phyloP scores from a whole-genome alignment of 257 asterid genomes.

The Mitragyna speciosa region DNA sequence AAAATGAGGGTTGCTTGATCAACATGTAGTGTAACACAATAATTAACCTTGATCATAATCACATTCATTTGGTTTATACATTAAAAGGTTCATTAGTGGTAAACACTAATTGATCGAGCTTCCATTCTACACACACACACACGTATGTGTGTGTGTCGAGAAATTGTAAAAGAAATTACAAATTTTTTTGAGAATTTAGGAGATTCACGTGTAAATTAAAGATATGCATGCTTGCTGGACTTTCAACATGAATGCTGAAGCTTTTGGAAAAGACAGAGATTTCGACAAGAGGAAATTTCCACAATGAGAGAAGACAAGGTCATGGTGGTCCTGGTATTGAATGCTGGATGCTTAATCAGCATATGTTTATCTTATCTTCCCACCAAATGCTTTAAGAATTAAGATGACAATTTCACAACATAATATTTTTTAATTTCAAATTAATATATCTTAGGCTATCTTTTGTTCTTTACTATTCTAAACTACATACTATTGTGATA shows the following conservation, averaged over 20 bases:
- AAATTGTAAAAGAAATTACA: neutral
- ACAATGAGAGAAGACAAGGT: neutral
- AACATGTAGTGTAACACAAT: no score
- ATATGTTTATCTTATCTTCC: neutral
- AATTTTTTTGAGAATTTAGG: neutral
- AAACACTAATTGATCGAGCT: neutral
- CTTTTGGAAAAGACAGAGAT: neutral
- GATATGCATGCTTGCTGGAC: neutral
- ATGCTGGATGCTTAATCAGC: neutral
- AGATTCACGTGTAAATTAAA: neutral
- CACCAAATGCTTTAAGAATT: neutral
- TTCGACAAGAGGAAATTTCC: conserved; percentile 6
- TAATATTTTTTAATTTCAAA: no score
- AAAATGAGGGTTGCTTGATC: no score
- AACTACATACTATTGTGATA: no score
- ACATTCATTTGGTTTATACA: no score
- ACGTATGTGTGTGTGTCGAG: no score
- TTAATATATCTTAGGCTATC: no score
- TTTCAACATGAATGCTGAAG: neutral
- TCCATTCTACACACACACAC: neutral
- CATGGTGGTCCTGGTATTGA: neutral
- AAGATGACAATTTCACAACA: neutral
- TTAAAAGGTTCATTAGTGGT: neutral
- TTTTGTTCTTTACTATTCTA: no score
- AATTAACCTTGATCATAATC: neutral